These are phyloP conservation scores for Neoscytalidium dimidiatum DNA, from an alignment of 2,329 filamentous ascomycete genomes.

Conservation along the genomic window DNA sequence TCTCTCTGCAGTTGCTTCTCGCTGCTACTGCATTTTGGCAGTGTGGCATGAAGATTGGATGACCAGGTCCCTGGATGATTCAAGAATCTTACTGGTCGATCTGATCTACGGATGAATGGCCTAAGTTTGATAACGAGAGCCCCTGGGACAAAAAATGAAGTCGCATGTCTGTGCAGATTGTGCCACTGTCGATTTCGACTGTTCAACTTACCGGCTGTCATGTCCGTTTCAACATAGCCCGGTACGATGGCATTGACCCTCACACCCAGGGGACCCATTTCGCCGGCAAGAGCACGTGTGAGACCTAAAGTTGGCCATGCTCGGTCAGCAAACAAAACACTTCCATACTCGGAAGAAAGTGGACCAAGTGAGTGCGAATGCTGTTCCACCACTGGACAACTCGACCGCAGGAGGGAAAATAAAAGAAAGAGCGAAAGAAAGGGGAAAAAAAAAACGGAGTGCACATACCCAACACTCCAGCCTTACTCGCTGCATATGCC, in stretches of 20 bases:
- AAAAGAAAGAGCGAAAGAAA: not conserved
- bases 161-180: not conserved
- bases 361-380: too few relatives aligned
- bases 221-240: slow-evolving; percentile 79
- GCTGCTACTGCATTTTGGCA: not conserved
- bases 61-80: slow-evolving; percentile 21
- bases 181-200: not conserved
- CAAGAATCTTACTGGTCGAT: not conserved
- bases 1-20: not conserved
- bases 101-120: not conserved
- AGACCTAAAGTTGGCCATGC: slow-evolving; percentile 52
- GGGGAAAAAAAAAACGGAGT: slow-evolving; percentile 24
- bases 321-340: not conserved
- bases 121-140: not conserved
- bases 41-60: not conserved
- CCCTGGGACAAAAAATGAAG: not conserved
- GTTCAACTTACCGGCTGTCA: slow-evolving; percentile 66
- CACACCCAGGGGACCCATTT: slow-evolving; percentile 63
- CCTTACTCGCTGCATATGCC: slow-evolving; percentile 78
- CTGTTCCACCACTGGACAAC: too few relatives aligned
- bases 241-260: slow-evolving; percentile 80
- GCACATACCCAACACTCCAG: slow-evolving; percentile 67
- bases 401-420: too few relatives aligned
- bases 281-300: slow-evolving; percentile 66
- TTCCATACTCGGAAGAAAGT: not conserved